Evolutionary conservation across 257 asterid species (phyloP).

Genomic region (Lithospermum erythrorhizon): DNA sequence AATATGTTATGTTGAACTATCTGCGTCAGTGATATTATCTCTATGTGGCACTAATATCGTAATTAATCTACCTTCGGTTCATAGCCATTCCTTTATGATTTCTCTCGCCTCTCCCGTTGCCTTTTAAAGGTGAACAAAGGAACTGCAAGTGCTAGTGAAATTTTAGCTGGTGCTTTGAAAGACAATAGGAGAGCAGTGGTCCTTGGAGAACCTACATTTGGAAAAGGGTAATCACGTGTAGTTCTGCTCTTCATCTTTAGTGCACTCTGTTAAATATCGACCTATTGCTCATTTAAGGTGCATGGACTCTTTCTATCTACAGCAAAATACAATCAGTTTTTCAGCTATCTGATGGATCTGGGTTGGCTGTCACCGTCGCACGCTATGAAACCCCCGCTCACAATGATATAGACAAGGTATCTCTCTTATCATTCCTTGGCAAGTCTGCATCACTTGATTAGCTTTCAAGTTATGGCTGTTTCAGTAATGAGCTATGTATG

Average conservation of each 20-base stretch:
- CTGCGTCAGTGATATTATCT: background rate
- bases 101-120: constrained; percentile 3
- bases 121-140: constrained; percentile 76
- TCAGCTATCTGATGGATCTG: constrained; percentile 95
- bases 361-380: constrained; percentile 89
- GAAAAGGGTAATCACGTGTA: constrained; percentile 61
- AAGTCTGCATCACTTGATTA: background rate
- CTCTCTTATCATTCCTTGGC: constrained; percentile 10
- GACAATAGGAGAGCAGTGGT: constrained; percentile 89
- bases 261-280: constrained; percentile 6
- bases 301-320: constrained; percentile 12
- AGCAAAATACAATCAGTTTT: constrained; percentile 96
- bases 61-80: background rate
- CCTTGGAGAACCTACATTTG: constrained; percentile 85
- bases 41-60: background rate
- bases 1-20: background rate
- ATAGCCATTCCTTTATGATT: background rate
- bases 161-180: constrained; percentile 88
- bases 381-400: constrained; percentile 97
- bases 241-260: background rate
- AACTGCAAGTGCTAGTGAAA: constrained; percentile 98
- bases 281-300: constrained; percentile 1
- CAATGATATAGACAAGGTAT: constrained; percentile 83
- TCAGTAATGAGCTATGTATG: background rate
- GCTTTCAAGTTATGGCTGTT: background rate